Base-by-base conservation (phyloP, 2,329 filamentous ascomycete genomes). In the Aspergillus nomiae region DNA sequence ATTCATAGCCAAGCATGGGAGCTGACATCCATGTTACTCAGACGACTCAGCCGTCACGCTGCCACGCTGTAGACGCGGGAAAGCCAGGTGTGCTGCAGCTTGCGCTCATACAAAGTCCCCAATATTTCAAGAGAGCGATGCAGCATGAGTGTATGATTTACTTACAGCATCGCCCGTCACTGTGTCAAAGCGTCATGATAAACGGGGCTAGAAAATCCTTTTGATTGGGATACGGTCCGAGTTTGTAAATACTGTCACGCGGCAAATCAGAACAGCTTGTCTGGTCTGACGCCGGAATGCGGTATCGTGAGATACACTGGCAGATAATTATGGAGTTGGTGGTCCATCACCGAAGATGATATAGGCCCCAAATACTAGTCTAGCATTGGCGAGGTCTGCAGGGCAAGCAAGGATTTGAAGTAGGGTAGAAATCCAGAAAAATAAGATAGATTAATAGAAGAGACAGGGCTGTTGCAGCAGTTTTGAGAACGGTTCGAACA, bases 1-100 rank as follows among this genome's bases (percentile, higher is more conserved):
- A 26, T 8, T 55, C 36, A 11, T 38, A 55, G 32, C 32, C 51
- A 55, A 55, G 51, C 51, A 28, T 38, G 21, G 21, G 32, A 38
- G 51, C 51, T 38, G 51, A 55, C 51, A 26, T 19, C 12, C 51
- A 38, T 26, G 51, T 55, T 55, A 55, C 51, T 38, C 51, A 26
- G 51, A 55, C 30, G 21, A 38, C 32, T 55, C 51, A 55, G 32
- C 34, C 51, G 26, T 55, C 32, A 32, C 51, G 10, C 34, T n/a
- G 30, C 51, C 51, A 55, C 21, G 51, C 51, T 38, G 51, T 34
- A 38, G 21, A 38, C 24, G 34, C 51, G 51, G 12, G 34, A 38
- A 38, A 30, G 21, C 16, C 34, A 55, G 24, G 36, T 55, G 32
- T 36, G 26, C n/a, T 38, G 34, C 32, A 55, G 11, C 51, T 36